Conservation (phyloP, 768 basidiomycete species). For the Chalciporus piperatus region DNA sequence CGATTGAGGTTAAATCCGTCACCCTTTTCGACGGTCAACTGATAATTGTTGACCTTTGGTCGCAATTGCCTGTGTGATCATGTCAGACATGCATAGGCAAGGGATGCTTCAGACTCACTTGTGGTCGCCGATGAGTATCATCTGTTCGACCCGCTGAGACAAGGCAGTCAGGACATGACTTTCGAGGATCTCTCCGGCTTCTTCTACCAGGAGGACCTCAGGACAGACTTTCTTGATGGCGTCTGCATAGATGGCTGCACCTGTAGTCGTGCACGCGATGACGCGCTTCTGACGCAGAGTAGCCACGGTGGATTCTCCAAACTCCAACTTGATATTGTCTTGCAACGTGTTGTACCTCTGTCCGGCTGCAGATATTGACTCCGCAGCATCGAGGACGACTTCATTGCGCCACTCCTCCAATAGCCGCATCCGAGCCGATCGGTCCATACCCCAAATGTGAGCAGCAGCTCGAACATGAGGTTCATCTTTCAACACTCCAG, state of each 20-base stretch:
- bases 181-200: conserved; percentile 71
- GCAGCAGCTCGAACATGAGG: conserved; percentile 24
- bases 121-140: conserved; percentile 71
- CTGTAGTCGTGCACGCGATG: conserved; percentile 69
- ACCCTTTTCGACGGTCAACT: conserved; percentile 63
- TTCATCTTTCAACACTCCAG: conserved; percentile 39
- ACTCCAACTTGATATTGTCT: conserved; percentile 33
- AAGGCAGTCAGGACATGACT: conserved; percentile 62
- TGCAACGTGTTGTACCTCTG: conserved; percentile 38
- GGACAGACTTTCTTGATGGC: conserved; percentile 45
- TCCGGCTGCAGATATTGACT: conserved; percentile 27
- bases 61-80: conserved; percentile 60
- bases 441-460: conserved; percentile 40
- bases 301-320: conserved; percentile 28
- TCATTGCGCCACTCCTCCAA: conserved; percentile 34
- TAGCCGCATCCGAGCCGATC: conserved; percentile 25
- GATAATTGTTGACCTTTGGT: conserved; percentile 67
- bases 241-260: conserved; percentile 55
- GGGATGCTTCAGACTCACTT: conserved; percentile 25
- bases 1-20: conserved; percentile 65
- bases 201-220: conserved; percentile 59
- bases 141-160: conserved; percentile 41
- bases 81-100: too few species aligned
- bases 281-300: conserved; percentile 49
- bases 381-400: conserved; percentile 32